Evolutionary conservation across 768 basidiomycete species (phyloP).

Genomic region (Amanita brunnescens): DNA sequence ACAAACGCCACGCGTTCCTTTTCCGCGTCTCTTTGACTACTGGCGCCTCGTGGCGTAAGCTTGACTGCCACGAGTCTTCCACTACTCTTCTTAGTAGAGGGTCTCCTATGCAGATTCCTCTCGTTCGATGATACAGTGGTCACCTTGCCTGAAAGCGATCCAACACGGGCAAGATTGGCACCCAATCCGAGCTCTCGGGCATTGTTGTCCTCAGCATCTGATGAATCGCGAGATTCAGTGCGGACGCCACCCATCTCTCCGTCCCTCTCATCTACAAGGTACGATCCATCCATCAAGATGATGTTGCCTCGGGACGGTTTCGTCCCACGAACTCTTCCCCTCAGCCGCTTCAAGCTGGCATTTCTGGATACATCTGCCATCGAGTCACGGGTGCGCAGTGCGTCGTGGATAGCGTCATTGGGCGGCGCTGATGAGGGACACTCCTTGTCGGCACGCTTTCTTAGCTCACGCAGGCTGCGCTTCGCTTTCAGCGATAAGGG

Average conservation of each 20-base stretch:
- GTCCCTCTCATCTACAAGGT: slow-evolving; percentile 20
- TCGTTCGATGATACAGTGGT: slow-evolving; percentile 4
- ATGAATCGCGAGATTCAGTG: slow-evolving; percentile 2
- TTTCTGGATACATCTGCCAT: slow-evolving; percentile 2
- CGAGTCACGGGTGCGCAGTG: too few relatives aligned
- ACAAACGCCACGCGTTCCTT: slow-evolving; percentile 72
- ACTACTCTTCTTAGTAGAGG: slow-evolving; percentile 4
- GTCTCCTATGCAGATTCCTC: background rate
- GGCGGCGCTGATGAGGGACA: background rate
- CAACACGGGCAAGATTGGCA: slow-evolving; percentile 9
- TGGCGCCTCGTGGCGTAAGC: slow-evolving; percentile 29
- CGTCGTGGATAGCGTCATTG: background rate
- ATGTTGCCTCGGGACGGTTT: slow-evolving; percentile 14
- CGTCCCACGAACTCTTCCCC: slow-evolving; percentile 20
- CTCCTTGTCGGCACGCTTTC: slow-evolving; percentile 18
- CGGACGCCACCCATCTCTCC: slow-evolving; percentile 20
- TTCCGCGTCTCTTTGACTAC: slow-evolving; percentile 41
- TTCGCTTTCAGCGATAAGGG: slow-evolving; percentile 35
- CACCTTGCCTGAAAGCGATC: slow-evolving; percentile 8
- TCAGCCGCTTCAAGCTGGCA: slow-evolving; percentile 17
- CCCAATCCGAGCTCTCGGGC: slow-evolving; percentile 2
- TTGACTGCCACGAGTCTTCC: slow-evolving; percentile 38
- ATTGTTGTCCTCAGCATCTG: background rate
- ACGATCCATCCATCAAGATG: slow-evolving; percentile 10
- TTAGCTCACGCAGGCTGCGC: slow-evolving; percentile 32